These are phyloP conservation scores for Yarrowia phangngaensis DNA, from an alignment of 805 yeast species.

Conservation along the genomic window DNA sequence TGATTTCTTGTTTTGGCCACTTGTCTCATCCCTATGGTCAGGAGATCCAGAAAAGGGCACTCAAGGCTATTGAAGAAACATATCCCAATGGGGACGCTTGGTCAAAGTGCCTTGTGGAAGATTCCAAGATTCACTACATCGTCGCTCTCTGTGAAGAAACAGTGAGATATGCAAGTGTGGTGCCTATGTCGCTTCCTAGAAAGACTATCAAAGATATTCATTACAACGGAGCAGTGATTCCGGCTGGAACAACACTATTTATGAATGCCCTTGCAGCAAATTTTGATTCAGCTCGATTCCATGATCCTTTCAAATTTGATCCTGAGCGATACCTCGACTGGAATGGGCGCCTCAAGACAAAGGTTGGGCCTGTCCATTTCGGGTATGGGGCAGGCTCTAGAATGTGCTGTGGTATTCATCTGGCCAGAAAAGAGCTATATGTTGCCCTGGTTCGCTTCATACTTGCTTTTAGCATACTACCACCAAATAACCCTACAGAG, in stretches of 20 bases:
- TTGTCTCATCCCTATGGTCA: constrained; percentile 45
- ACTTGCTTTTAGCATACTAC: constrained; percentile 50
- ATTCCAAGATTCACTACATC: constrained; percentile 47
- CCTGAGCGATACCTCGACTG: constrained; percentile 37
- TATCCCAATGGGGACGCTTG: constrained; percentile 37
- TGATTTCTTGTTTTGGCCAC: constrained; percentile 59
- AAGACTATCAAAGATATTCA: constrained; percentile 51
- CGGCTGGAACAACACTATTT: constrained; percentile 52
- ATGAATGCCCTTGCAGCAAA: constrained; percentile 72
- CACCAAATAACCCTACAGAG: constrained; percentile 40
- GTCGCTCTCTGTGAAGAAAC: constrained; percentile 61
- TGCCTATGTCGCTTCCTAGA: constrained; percentile 66
- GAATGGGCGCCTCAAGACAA: constrained; percentile 25
- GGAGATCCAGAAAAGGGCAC: constrained; percentile 47
- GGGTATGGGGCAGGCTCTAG: constrained; percentile 63
- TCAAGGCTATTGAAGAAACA: constrained; percentile 41
- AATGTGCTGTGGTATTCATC: constrained; percentile 64
- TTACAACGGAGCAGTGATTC: constrained; percentile 47
- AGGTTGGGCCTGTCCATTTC: constrained; percentile 45
- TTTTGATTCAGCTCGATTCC: constrained; percentile 47
- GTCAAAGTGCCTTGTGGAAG: constrained; percentile 33
- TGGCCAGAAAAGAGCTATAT: constrained; percentile 66
- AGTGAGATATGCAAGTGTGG: constrained; percentile 57
- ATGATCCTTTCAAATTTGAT: constrained; percentile 35
- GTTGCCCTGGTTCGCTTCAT: constrained; percentile 52